phyloP scores from a whole-genome alignment of 768 basidiomycete genomes.

The Tubosaeta sp. region DNA sequence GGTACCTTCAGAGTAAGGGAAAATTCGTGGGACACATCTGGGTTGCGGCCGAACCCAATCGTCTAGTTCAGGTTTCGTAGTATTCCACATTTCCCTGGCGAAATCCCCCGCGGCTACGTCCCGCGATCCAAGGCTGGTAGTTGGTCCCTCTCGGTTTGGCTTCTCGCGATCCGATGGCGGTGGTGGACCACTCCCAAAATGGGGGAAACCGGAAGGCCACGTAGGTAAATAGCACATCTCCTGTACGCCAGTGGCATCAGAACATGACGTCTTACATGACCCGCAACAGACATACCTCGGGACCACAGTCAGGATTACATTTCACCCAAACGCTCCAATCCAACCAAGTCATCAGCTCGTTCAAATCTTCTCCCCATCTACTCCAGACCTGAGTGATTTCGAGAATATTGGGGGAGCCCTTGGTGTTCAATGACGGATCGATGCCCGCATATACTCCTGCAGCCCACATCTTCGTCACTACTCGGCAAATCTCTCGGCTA shows the following conservation, averaged over 20 bases:
- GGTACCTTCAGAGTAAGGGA: too few species aligned
- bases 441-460: too few species aligned
- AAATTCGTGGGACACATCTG: too few species aligned
- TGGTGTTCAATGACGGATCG: too few species aligned
- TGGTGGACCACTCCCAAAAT: not conserved
- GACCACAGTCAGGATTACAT: slow-evolving; percentile 41
- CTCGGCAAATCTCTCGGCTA: not conserved
- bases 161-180: not conserved
- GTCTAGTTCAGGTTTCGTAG: not conserved
- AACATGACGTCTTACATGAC: too few species aligned
- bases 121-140: not conserved
- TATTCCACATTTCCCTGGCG: not conserved
- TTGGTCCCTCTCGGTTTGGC: not conserved
- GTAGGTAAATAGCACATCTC: not conserved
- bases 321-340: slow-evolving; percentile 44
- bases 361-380: slow-evolving; percentile 33
- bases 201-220: not conserved
- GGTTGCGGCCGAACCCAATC: not conserved
- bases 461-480: too few species aligned
- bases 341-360: not conserved
- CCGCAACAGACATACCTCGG: too few species aligned
- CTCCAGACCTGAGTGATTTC: slow-evolving; percentile 7
- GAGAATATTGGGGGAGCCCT: not conserved
- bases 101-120: too few species aligned
- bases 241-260: not conserved